A percentile compares a stretch with the other conserved stretches of the same genome.
These are phyloP conservation scores for Mortierella sp. DNA, from an alignment of 371 early-diverging fungal genomes.

Conservation along the genomic window DNA sequence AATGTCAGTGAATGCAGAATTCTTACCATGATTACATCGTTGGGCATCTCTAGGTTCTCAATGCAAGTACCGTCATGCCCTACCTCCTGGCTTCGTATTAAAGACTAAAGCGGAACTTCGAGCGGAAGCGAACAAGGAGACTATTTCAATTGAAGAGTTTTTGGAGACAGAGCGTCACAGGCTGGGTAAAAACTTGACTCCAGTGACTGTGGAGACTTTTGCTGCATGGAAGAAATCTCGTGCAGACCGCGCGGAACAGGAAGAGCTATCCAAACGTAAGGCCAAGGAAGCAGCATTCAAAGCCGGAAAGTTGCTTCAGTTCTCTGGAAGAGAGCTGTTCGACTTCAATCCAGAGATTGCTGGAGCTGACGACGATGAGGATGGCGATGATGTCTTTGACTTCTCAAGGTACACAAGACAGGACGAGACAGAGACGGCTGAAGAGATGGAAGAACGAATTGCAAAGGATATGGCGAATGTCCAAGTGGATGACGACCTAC, in stretches of 20 bases:
- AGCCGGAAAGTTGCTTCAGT: constrained; percentile 90
- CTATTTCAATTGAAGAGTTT: constrained; percentile 95
- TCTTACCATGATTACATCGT: too few species aligned
- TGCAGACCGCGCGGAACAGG: constrained; percentile 76
- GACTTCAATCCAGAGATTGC: constrained; percentile 95
- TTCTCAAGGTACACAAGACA: constrained; percentile 65
- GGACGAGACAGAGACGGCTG: constrained; percentile 55
- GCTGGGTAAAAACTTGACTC: constrained; percentile 92
- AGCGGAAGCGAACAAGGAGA: constrained; percentile 76
- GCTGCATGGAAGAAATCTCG: constrained; percentile 96
- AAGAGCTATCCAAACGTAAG: constrained; percentile 72
- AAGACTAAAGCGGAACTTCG: constrained; percentile 87
- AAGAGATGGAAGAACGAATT: constrained; percentile 46
- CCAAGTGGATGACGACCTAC: constrained; percentile 36
- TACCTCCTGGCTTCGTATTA: constrained; percentile 97
- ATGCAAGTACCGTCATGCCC: constrained; percentile 97
- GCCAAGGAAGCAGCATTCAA: constrained; percentile 91
- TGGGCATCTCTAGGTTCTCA: constrained; percentile 56
- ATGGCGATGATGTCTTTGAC: constrained; percentile 73
- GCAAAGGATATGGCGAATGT: constrained; percentile 31
- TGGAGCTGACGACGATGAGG: constrained; percentile 81
- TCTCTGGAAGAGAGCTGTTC: constrained; percentile 98
- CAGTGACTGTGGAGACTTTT: constrained; percentile 96
- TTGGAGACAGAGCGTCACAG: constrained; percentile 97
- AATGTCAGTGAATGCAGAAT: too few species aligned